Evolutionary conservation across 306 rosid species (phyloP).

Genomic region (Astragalus membranaceus): DNA sequence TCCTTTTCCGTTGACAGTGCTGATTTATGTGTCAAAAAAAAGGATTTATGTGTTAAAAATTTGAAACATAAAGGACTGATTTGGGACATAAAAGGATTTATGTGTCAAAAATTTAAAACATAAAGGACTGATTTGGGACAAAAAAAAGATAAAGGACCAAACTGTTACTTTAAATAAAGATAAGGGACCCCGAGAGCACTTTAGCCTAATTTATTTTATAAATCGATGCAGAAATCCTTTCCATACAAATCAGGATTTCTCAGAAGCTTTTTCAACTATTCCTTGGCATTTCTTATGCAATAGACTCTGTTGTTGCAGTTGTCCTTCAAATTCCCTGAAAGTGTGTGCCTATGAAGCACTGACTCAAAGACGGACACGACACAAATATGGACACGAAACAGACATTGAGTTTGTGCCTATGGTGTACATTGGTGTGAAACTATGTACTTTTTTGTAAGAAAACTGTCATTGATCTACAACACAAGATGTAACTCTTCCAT

Average conservation of each 20-base stretch:
- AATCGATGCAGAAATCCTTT: not conserved
- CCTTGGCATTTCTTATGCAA: constrained; percentile 1
- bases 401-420: not conserved
- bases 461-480: not conserved
- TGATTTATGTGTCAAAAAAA: too few species aligned
- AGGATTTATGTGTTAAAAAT: too few species aligned
- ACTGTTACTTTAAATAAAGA: too few species aligned
- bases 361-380: too few species aligned
- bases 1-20: too few species aligned
- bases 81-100: too few species aligned
- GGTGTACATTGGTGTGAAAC: not conserved
- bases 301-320: not conserved
- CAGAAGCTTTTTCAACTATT: constrained; percentile 4
- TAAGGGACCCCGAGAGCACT: too few species aligned
- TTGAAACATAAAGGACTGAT: too few species aligned
- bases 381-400: too few species aligned
- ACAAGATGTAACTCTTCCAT: not conserved
- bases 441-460: not conserved
- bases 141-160: too few species aligned
- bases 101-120: too few species aligned
- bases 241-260: constrained; percentile 19
- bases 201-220: constrained; percentile 28
- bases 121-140: too few species aligned
- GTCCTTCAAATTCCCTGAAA: constrained; percentile 3
- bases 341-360: not conserved